These are phyloP conservation scores for Termitomyces titanicus DNA, from an alignment of 768 basidiomycete genomes.

Conservation along the genomic window DNA sequence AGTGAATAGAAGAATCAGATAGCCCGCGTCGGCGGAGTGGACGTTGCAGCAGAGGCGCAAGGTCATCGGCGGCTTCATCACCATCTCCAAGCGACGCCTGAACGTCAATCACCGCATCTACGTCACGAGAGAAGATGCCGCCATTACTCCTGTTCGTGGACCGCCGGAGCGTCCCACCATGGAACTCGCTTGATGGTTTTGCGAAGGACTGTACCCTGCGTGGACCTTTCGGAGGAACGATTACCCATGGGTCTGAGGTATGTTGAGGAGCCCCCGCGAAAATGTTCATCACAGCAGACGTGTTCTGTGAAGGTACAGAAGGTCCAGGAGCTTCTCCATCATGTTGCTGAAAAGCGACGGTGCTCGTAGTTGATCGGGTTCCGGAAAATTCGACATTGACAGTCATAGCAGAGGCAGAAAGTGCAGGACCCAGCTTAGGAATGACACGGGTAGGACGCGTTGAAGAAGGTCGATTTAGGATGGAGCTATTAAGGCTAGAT, in stretches of 20 bases:
- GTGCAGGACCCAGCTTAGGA: constrained; percentile 80
- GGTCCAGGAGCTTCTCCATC: constrained; percentile 1
- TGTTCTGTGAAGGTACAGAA: constrained; percentile 4
- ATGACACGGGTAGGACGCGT: constrained; percentile 42
- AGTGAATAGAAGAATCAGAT: constrained; percentile 90
- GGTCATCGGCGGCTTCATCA: constrained; percentile 35
- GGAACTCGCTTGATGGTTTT: constrained; percentile 13
- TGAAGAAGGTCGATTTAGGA: constrained; percentile 8
- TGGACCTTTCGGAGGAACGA: constrained; percentile 51
- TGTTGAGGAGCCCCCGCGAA: constrained; percentile 83
- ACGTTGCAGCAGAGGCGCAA: constrained; percentile 58
- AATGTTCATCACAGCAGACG: constrained; percentile 67
- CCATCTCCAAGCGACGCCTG: constrained; percentile 29
- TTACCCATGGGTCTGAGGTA: constrained; percentile 60
- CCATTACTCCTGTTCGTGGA: constrained; percentile 18
- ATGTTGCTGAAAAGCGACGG: constrained; percentile 23
- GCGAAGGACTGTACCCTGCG: constrained; percentile 26
- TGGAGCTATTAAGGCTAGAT: constrained; percentile 18
- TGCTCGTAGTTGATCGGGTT: constrained; percentile 39
- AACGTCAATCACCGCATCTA: constrained; percentile 77
- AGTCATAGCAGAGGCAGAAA: constrained; percentile 84
- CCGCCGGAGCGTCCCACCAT: constrained; percentile 10
- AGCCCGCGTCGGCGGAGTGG: constrained; percentile 76
- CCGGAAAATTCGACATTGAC: constrained; percentile 97
- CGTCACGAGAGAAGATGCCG: constrained; percentile 52